Conservation (phyloP, 2,329 filamentous ascomycete species). For the Fusarium sp. region DNA sequence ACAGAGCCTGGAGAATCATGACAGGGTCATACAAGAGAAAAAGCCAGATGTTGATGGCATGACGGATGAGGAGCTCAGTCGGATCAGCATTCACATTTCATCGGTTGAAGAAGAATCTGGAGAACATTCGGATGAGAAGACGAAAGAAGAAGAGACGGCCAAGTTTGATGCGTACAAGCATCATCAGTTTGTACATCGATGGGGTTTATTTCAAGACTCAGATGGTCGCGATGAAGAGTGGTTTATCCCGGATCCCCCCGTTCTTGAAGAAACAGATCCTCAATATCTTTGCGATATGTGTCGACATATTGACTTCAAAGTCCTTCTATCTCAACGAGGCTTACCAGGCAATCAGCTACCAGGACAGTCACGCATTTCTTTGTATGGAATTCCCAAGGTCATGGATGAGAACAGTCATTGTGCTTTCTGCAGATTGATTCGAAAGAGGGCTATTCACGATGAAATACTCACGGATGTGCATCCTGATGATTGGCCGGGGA, state of each 20-base stretch:
- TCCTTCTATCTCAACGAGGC: not conserved
- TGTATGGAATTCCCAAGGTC: not conserved
- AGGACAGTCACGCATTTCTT: constrained; percentile 4
- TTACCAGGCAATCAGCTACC: constrained; percentile 18
- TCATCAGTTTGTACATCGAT: constrained; percentile 18
- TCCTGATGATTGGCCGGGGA: not conserved
- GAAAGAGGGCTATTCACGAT: not conserved
- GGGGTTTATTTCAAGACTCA: constrained; percentile 12
- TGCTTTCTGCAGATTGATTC: constrained; percentile 7
- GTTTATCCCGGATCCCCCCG: constrained; percentile 5
- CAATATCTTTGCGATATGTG: constrained; percentile 26
- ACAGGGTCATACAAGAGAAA: not conserved
- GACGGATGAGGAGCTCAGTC: constrained; percentile 5
- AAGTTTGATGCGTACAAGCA: constrained; percentile 19
- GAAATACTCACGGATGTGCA: not conserved
- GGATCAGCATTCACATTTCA: constrained; percentile 9
- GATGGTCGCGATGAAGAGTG: constrained; percentile 23
- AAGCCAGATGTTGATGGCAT: not conserved
- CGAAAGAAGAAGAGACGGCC: not conserved
- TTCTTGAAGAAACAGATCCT: not conserved
- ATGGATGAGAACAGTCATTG: not conserved
- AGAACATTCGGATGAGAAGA: not conserved
- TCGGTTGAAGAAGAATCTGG: not conserved
- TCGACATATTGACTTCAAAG: constrained; percentile 15
- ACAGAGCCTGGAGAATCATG: not conserved